Evolutionary conservation across 78 protist genomes (phyloP), one percentile per base, ranked within the genome.

Genomic region (Protostelium mycophagum): DNA sequence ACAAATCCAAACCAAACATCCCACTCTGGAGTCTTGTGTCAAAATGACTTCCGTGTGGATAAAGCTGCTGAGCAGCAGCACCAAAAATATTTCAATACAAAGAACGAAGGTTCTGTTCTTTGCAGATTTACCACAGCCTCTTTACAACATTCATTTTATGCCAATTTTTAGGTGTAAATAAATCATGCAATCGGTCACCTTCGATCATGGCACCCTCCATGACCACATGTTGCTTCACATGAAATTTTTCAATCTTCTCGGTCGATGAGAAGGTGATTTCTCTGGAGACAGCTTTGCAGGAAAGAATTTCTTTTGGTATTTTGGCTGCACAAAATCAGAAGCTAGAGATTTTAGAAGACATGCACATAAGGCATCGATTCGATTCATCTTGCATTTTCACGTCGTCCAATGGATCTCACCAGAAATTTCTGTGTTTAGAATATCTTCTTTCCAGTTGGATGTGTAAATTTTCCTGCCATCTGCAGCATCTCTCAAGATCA

Each of bases 1-100:
- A 90, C 92, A 38, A 51, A 90, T 0, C 92, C 92, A 29, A 90
- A 86, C 36, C 34, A 34, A 28, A 90, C 39, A n/a, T 29, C 35
- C 84, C 90, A 87, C 85, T 36, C 34, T 51, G 73, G n/a, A n/a
- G n/a, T n/a, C n/a, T n/a, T n/a, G n/a, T n/a, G n/a, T n/a, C n/a
- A n/a, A n/a, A n/a, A n/a, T n/a, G n/a, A n/a, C n/a, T n/a, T n/a
- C n/a, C n/a, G n/a, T n/a, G n/a, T n/a, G n/a, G n/a, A n/a, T n/a
- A n/a, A n/a, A n/a, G n/a, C n/a, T n/a, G n/a, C n/a, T n/a, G n/a
- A n/a, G n/a, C n/a, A n/a, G n/a, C n/a, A n/a, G n/a, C n/a, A n/a
- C n/a, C n/a, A n/a, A n/a, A n/a, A n/a, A n/a, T n/a, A n/a, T n/a
- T n/a, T n/a, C n/a, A n/a, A n/a, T n/a, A n/a, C n/a, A n/a, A n/a